Conservation (phyloP, 1,139 yeast species). For the Protomyces inouyei region DNA sequence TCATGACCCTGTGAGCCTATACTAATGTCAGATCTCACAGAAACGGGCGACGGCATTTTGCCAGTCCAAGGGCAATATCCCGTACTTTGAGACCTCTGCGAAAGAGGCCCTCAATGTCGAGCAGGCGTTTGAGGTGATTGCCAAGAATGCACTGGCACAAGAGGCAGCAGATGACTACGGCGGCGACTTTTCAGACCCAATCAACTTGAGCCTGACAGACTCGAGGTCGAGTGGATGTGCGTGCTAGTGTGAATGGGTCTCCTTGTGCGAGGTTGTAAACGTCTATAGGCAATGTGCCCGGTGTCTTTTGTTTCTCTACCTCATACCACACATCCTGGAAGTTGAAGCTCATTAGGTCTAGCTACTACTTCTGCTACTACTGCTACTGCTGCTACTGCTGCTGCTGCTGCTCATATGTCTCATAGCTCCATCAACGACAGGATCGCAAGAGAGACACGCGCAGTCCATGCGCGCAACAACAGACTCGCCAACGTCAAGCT, state of each 20-base stretch:
- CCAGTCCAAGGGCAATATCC: conserved; percentile 79
- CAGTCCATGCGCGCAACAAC: conserved; percentile 59
- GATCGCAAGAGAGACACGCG: conserved; percentile 49
- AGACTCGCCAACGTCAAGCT: conserved; percentile 64
- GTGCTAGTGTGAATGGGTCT: not conserved
- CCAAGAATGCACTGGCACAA: conserved; percentile 89
- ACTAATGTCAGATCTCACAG: conserved; percentile 42
- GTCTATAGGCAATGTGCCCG: too few species aligned
- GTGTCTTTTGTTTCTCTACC: too few species aligned
- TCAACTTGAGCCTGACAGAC: conserved; percentile 28
- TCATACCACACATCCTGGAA: too few species aligned
- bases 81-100: conserved; percentile 91
- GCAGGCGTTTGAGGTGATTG: conserved; percentile 91
- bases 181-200: conserved; percentile 30
- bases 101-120: conserved; percentile 89
- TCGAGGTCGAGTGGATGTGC: conserved; percentile 27
- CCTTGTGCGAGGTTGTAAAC: too few species aligned
- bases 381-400: too few species aligned
- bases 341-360: too few species aligned
- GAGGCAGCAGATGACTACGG: conserved; percentile 65
- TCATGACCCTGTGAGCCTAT: not conserved
- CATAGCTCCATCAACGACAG: conserved; percentile 21
- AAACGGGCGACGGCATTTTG: conserved; percentile 86
- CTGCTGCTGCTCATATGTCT: too few species aligned
- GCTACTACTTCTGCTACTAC: too few species aligned